Conservation (phyloP, 495 filamentous ascomycete genomes). For the Lophiostoma macrostomum region DNA sequence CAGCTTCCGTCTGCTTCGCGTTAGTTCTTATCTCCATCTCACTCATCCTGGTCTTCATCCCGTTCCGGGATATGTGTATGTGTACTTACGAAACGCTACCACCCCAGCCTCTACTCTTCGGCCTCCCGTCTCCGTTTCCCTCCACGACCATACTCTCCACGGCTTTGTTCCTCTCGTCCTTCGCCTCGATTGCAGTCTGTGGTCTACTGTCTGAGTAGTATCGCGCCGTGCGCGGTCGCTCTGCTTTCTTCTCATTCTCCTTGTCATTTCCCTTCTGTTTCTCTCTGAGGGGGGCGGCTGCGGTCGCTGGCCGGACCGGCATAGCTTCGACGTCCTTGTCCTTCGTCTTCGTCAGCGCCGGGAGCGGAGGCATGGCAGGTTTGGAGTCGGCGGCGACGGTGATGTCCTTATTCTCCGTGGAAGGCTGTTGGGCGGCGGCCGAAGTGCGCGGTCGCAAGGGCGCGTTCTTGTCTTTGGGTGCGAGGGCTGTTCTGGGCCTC, state of each 20-base stretch:
- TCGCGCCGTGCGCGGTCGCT: no score
- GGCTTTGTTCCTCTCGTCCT: conserved; percentile 1
- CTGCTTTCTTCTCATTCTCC: no score
- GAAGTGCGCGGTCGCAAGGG: conserved; percentile 15
- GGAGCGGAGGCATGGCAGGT: not conserved
- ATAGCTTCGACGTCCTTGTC: no score
- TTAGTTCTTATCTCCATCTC: no score
- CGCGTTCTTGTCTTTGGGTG: conserved; percentile 20
- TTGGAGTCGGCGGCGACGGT: not conserved
- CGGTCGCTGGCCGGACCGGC: no score
- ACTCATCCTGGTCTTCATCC: no score
- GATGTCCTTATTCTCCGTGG: not conserved
- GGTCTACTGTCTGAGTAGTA: no score
- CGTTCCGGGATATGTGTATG: no score
- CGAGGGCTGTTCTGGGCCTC: conserved; percentile 14
- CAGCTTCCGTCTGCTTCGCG: conserved; percentile 5
- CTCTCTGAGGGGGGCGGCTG: no score
- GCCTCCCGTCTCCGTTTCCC: not conserved
- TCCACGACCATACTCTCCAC: no score
- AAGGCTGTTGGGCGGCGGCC: not conserved
- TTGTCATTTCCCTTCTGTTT: no score
- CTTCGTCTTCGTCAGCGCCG: no score
- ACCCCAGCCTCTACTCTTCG: conserved; percentile 18
- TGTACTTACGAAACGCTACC: conserved; percentile 19
- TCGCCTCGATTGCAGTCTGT: not conserved